These are phyloP conservation scores for Septoria petroselini DNA, from an alignment of 2,329 filamentous ascomycete genomes.

Conservation along the genomic window DNA sequence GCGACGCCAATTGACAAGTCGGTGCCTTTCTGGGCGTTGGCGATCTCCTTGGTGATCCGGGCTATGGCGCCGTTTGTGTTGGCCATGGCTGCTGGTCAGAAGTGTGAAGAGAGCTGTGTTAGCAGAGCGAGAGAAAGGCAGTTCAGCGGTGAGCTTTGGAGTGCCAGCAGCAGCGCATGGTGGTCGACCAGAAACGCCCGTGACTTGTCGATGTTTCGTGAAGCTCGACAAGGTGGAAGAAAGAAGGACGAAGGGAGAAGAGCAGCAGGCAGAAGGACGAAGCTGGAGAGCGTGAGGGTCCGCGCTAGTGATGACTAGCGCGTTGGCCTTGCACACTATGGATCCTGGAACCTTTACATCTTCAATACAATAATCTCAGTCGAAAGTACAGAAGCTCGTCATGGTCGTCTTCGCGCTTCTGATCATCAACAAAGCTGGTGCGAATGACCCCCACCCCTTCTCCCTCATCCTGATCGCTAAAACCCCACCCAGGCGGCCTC, in stretches of 20 bases:
- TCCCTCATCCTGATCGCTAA: too few relatives aligned
- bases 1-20: slow-evolving; percentile 87
- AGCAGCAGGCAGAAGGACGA: too few relatives aligned
- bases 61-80: slow-evolving; percentile 34
- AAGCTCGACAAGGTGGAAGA: not conserved
- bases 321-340: too few relatives aligned
- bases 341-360: too few relatives aligned
- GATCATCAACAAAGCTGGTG: slow-evolving; percentile 92
- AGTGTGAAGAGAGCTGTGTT: not conserved
- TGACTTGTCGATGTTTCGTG: not conserved
- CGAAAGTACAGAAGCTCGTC: too few relatives aligned
- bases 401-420: slow-evolving; percentile 96
- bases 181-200: not conserved
- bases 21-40: slow-evolving; percentile 75
- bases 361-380: too few relatives aligned
- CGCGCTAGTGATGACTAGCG: too few relatives aligned
- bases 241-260: too few relatives aligned
- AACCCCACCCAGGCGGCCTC: slow-evolving; percentile 58
- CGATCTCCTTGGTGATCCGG: slow-evolving; percentile 64
- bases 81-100: slow-evolving; percentile 8
- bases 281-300: too few relatives aligned
- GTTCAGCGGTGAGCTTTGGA: not conserved
- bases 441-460: not conserved
- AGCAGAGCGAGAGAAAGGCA: not conserved
- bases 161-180: slow-evolving; percentile 2